These are phyloP conservation scores for Arthrinium phaeospermum DNA, from an alignment of 2,329 filamentous ascomycete species.

Conservation along the genomic window DNA sequence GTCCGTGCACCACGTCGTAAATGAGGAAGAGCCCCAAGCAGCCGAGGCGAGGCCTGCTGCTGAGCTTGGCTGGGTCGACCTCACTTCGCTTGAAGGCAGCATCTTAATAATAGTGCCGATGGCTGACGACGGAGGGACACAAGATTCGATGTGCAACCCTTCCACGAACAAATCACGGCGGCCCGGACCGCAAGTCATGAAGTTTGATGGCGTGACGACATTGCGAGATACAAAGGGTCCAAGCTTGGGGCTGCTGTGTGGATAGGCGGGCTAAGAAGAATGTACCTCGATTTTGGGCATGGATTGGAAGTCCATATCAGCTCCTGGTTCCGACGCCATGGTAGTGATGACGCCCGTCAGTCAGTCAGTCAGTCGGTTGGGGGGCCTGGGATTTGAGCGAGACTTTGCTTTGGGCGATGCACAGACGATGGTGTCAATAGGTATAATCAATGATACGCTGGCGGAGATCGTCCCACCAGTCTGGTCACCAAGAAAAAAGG, in stretches of 20 bases:
- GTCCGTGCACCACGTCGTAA: neutral
- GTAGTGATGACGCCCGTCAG: neutral
- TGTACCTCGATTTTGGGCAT: conserved; percentile 62
- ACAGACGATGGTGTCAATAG: neutral
- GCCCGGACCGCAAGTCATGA: conserved; percentile 14
- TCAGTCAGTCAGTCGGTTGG: neutral
- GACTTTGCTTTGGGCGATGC: neutral
- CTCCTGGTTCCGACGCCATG: conserved; percentile 4
- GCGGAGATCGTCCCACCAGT: conserved; percentile 3
- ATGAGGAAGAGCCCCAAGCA: neutral
- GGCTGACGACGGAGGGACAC: neutral
- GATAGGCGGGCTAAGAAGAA: neutral
- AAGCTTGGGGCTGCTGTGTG: conserved; percentile 17
- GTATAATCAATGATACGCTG: conserved; percentile 1
- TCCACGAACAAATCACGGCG: conserved; percentile 13
- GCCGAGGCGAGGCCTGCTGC: no score
- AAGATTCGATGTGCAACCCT: conserved; percentile 13
- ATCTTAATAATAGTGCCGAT: neutral
- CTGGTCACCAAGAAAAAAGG: neutral
- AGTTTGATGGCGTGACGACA: conserved; percentile 10
- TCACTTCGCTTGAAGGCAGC: neutral
- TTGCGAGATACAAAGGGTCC: conserved; percentile 4
- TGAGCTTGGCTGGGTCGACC: neutral
- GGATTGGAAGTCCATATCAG: conserved; percentile 50
- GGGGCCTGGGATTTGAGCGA: neutral